Percentiles rank a stretch among this genome's conserved stretches.
Evolutionary conservation across 768 basidiomycete species (phyloP).

Genomic region (Clitopilus hobsonii): DNA sequence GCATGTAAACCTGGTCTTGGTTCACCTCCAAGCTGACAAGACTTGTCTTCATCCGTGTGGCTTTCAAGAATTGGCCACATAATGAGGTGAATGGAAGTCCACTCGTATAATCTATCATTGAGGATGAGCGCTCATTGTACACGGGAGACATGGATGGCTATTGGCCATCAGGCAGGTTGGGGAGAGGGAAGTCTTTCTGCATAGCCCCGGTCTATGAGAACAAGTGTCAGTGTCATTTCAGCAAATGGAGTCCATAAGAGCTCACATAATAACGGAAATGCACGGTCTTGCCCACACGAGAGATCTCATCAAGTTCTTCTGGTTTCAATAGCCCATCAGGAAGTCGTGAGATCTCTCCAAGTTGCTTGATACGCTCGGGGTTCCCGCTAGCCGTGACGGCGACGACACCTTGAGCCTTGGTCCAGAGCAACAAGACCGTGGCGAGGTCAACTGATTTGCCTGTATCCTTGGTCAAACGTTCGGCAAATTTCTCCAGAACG

Average conservation of each 20-base stretch:
- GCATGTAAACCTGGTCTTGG: no score
- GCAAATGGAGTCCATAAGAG: neutral
- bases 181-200: constrained; percentile 29
- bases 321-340: constrained; percentile 21
- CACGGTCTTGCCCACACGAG: constrained; percentile 27
- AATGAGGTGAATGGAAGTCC: no score
- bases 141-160: no score
- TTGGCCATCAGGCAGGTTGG: constrained; percentile 21
- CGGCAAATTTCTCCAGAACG: constrained; percentile 22
- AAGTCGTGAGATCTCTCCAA: constrained; percentile 22
- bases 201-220: constrained; percentile 26
- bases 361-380: constrained; percentile 20
- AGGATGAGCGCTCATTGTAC: no score
- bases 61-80: no score
- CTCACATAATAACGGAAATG: constrained; percentile 31
- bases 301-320: constrained; percentile 29
- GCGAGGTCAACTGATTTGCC: constrained; percentile 2
- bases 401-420: constrained; percentile 25
- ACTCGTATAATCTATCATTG: no score
- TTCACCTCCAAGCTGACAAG: no score
- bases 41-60: no score
- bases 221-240: neutral
- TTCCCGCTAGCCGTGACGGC: constrained; percentile 29
- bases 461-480: constrained; percentile 9
- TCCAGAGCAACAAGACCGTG: constrained; percentile 27